Base-by-base conservation (phyloP, 495 filamentous ascomycete species). In the Tricharina praecox region DNA sequence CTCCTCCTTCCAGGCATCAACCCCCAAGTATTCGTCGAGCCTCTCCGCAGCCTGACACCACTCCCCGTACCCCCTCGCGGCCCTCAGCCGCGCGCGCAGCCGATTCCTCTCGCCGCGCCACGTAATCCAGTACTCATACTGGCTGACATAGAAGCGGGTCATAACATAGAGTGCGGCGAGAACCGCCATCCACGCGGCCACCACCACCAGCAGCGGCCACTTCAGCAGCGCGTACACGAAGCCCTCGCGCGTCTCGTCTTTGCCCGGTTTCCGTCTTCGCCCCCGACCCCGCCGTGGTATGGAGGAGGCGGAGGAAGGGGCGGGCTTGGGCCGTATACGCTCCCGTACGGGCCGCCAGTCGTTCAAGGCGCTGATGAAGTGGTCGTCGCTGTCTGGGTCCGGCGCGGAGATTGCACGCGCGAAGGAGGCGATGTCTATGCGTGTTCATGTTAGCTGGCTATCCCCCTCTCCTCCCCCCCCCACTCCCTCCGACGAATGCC, bases 191-290 rank as follows among this genome's bases (percentile, higher is more conserved):
- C 86, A 96, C 10, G 77, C 72, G 36, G 78, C 69, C 0, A 94
- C 86, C 23, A 78, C 66, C 15, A 82, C 54, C 23, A 97, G 66
- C 49, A 97, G 72, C 4, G 90, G 92, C 84, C 86, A 95, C 62
- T 94, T 93, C 37, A 93, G 66, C 21, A 96, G 58, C 1, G 70
- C 72, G 62, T 97, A 96, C 11, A 92, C 70, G 54, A 87, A 84
- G 0, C 90, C 90, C 65, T 97, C 90, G 40, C 90, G 69, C 2
- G 88, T 95, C 64, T 97, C 90, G 61, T 97, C 90, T 51, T 76
- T 82, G 44, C 43, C 81, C 69, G 10, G 59, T 52, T 15, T 21
- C 47, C 36, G 13, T 39, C 50, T 59, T 63, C 7, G 64, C 65
- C 18, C 50, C 51, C 48, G 68, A 70, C 49, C 66, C 64, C 20